These are phyloP conservation scores for Flaveria linearis DNA, from an alignment of 129 eudicot genomes.

Conservation along the genomic window DNA sequence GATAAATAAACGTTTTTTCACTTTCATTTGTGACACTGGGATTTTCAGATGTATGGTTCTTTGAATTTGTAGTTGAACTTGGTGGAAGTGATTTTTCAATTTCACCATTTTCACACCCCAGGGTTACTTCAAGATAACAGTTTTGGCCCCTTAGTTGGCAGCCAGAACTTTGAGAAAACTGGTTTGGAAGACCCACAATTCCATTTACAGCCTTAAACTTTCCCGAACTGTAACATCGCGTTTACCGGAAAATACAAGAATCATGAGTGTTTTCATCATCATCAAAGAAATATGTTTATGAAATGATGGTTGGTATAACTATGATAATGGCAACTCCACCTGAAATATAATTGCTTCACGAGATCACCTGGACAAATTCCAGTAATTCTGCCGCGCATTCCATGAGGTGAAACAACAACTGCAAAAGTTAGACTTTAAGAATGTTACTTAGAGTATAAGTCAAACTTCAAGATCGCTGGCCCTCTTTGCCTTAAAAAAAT, in stretches of 20 bases:
- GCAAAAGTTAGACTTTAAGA: conserved; percentile 30
- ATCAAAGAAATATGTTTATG: neutral
- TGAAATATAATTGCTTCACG: conserved; percentile 86
- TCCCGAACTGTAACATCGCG: conserved; percentile 57
- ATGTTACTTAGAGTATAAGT: conserved; percentile 23
- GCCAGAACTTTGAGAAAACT: conserved; percentile 64
- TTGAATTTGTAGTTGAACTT: conserved; percentile 44
- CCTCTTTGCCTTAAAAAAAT: neutral
- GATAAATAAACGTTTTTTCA: conserved; percentile 85
- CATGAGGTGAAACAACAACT: conserved; percentile 93
- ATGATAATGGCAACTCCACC: conserved; percentile 44
- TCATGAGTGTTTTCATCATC: conserved; percentile 8
- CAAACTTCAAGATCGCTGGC: neutral
- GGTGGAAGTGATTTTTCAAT: conserved; percentile 48
- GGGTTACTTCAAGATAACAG: conserved; percentile 84
- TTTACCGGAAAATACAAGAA: conserved; percentile 20
- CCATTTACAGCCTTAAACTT: conserved; percentile 68
- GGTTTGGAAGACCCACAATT: conserved; percentile 64
- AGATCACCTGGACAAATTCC: conserved; percentile 96
- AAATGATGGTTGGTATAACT: conserved; percentile 1
- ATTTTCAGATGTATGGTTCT: conserved; percentile 47
- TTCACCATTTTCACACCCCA: conserved; percentile 56
- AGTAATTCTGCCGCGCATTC: conserved; percentile 87
- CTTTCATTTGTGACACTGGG: conserved; percentile 39
- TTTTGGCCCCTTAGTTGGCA: conserved; percentile 75